Base-by-base conservation (phyloP, 495 filamentous ascomycete species). In the Penicillium desertorum region DNA sequence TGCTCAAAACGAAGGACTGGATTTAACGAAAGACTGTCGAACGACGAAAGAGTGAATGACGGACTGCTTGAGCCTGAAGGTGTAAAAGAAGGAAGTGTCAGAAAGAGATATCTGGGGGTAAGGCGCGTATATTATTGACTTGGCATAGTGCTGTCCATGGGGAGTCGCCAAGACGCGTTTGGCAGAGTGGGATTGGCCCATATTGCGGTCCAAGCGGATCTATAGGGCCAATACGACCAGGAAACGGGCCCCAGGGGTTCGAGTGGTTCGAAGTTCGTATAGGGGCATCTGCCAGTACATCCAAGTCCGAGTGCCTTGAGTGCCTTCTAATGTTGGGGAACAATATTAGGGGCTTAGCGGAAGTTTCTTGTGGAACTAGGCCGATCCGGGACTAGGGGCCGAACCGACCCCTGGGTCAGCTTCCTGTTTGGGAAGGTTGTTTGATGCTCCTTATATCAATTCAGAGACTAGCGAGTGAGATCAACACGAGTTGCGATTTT, bases 1-100 rank as follows among this genome's bases (percentile, higher is more conserved):
- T 36, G 42, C 59, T 65, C 22, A 47, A 45, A 71, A 73, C 61
- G 71, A 76, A 62, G 62, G 73, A 66, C 68, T 67, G 62, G 61
- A 58, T 55, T 52, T 59, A 63, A 63, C 52, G 61, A 63, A 41
- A 56, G 61, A 63, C 61, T 57, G 53, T 43, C 53, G 41, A 39
- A 63, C 47, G 50, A 62, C 27, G 54, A 49, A 66, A 45, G 55
- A 58, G 41, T 42, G 50, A 47, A 45, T 46, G 45, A 44, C 43
- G 45, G 60, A 58, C 51, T 45, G 20, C 42, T 36, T 37, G 42
- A 55, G 53, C 34, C 53, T 55, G 45, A 56, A 47, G 51, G 36
- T 34, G 54, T 11, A 34, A 52, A 48, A 56, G 39, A 36, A 43
- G 50, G 56, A 51, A 58, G 56, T 34, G 46, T 56, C 23, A 57